Evolutionary conservation across 108 stramenopile genomes (phyloP), one percentile per base, ranked within the genome.

Genomic region (Nannochloropsis salina): DNA sequence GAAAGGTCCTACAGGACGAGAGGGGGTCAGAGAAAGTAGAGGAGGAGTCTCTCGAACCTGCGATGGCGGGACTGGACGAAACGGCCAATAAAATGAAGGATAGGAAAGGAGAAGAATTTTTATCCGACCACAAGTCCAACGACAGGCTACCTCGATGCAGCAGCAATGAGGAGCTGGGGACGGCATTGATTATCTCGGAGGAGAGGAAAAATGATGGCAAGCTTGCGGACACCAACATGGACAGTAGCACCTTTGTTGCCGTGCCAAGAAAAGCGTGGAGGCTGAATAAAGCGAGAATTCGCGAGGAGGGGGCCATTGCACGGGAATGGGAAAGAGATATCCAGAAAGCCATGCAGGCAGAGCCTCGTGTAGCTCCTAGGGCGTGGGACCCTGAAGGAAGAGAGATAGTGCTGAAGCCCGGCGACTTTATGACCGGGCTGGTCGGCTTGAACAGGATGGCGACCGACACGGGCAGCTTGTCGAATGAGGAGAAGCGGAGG

Each of bases 371-470:
- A 22, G 12, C 84, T 80, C 84, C 79, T 84, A 9, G n/a, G 42
- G 83, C 44, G 10, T 83, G 12, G 43, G 21, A 44, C 8, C 44
- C 5, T 44, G 43, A 44, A 21, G 43, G 83, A 21, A 43, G 43
- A 15, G 43, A 83, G 22, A 22, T 22, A 43, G 43, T 9, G 41
- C 21, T 43, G 82, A 83, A 83, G 82, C 42, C 82, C 44, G 83
- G 83, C 74, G 86, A 87, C 74, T 87, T 87, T 81, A 83, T 87
- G 83, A 87, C 86, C 40, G 86, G 86, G 20, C 43, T 87, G 79
- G 86, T 81, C 6, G 79, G 86, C 61, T 74, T 87, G 43, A 87
- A 87, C 83, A 82, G 83, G 18, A 87, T 87, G 79, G 83, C 86
- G 74, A 79, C 86, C 41, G 74, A 83, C 43, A 83, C 83, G 86